Evolutionary conservation across 371 early-diverging fungal species (phyloP).

Genomic region (Mucor indicus): DNA sequence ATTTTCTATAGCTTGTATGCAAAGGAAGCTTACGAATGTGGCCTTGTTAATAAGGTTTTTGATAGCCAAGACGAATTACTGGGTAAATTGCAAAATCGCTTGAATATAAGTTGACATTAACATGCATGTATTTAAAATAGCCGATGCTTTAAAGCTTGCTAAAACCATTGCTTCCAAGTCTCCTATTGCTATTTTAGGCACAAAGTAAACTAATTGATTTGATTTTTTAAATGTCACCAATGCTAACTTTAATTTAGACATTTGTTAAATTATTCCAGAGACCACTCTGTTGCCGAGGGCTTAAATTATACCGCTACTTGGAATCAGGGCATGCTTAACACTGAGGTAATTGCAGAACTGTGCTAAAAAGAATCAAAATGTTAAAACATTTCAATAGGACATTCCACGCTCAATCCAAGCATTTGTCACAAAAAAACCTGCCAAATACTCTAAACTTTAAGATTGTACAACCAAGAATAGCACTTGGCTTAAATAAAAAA

Average conservation of each 20-base stretch:
- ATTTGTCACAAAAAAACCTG: conserved; percentile 53
- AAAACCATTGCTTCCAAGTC: conserved; percentile 82
- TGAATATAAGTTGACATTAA: not conserved
- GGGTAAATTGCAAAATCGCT: conserved; percentile 19
- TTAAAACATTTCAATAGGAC: conserved; percentile 37
- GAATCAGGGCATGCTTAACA: conserved; percentile 81
- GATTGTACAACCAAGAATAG: too few relatives aligned
- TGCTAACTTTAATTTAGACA: conserved; percentile 57
- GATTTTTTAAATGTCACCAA: too few relatives aligned
- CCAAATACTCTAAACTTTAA: conserved; percentile 59
- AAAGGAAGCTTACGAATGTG: conserved; percentile 76
- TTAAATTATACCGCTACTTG: conserved; percentile 86
- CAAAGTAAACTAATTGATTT: conserved; percentile 60
- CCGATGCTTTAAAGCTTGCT: conserved; percentile 71
- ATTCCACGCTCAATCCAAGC: conserved; percentile 56
- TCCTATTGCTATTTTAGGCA: conserved; percentile 84
- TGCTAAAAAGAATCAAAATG: not conserved
- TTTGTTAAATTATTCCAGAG: conserved; percentile 84
- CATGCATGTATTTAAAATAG: conserved; percentile 14
- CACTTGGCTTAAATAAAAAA: too few relatives aligned
- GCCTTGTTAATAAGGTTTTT: conserved; percentile 75
- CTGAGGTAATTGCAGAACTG: conserved; percentile 41
- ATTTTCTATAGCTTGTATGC: conserved; percentile 52
- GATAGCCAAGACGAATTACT: conserved; percentile 53
- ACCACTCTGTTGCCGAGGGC: conserved; percentile 87